These are phyloP conservation scores for Esteya vermicola DNA, from an alignment of 2,329 filamentous ascomycete species.

Conservation along the genomic window DNA sequence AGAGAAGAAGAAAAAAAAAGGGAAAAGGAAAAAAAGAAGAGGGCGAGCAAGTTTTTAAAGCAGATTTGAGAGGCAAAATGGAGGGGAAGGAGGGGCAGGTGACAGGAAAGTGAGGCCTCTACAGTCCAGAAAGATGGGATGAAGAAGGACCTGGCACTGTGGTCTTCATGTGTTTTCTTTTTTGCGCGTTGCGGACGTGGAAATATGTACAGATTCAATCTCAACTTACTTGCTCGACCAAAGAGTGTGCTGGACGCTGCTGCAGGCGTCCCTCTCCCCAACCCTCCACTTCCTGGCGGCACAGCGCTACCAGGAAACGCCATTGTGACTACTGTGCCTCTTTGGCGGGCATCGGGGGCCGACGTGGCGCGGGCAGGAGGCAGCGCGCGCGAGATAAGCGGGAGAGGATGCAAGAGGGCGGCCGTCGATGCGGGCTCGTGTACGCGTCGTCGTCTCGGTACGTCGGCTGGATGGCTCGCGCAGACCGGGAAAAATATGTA, in stretches of 20 bases:
- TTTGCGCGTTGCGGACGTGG: too few species aligned
- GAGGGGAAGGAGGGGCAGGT: not conserved
- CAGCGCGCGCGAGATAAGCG: too few species aligned
- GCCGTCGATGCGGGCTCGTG: not conserved
- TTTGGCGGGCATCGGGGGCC: constrained; percentile 3
- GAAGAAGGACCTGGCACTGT: too few species aligned
- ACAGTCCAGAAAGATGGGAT: too few species aligned
- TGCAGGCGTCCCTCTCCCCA: constrained; percentile 1
- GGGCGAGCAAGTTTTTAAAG: too few species aligned
- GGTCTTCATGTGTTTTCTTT: too few species aligned
- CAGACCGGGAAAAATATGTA: too few species aligned
- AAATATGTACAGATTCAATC: too few species aligned
- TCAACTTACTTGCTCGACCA: constrained; percentile 3
- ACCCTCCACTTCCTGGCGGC: too few species aligned
- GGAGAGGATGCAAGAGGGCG: not conserved
- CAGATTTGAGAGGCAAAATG: too few species aligned
- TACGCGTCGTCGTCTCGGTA: too few species aligned
- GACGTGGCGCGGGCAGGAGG: not conserved
- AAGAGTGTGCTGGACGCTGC: not conserved
- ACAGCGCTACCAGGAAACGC: constrained; percentile 6
- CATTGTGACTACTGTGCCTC: constrained; percentile 5
- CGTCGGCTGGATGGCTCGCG: too few species aligned
- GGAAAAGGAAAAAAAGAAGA: not conserved
- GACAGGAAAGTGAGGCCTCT: not conserved
- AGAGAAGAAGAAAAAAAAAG: not conserved